Conservation (phyloP, 371 early-diverging fungal species). For the Mucor racemosus region DNA sequence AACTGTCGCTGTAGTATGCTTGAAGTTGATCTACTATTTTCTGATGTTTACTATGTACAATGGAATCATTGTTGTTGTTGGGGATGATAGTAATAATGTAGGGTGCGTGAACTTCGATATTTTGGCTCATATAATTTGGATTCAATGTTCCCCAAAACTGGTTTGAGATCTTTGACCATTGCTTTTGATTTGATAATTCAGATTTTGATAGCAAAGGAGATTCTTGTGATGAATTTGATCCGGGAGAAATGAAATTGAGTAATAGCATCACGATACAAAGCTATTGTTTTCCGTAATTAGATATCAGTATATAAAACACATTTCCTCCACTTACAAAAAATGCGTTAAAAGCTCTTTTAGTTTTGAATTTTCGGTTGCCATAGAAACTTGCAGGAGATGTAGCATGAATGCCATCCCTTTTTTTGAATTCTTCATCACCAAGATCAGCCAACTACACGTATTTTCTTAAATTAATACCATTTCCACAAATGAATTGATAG, state of each 20-base stretch:
- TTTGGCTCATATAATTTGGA: slow-evolving; percentile 17
- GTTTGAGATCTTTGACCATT: slow-evolving; percentile 20
- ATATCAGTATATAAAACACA: too few species aligned
- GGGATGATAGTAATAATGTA: neutral
- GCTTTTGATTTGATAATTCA: neutral
- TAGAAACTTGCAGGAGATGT: neutral
- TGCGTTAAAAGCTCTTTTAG: slow-evolving; percentile 36
- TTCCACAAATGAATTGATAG: neutral
- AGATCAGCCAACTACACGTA: slow-evolving; percentile 5
- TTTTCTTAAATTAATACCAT: neutral
- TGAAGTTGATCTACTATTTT: neutral
- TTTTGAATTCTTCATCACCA: neutral
- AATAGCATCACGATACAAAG: slow-evolving; percentile 32
- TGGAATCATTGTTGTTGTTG: neutral
- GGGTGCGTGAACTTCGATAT: neutral
- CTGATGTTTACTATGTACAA: neutral
- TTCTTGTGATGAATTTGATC: neutral
- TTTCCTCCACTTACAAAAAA: slow-evolving; percentile 25
- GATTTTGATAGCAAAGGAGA: slow-evolving; percentile 2
- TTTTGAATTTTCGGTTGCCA: slow-evolving; percentile 25
- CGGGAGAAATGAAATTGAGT: slow-evolving; percentile 13
- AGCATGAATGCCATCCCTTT: neutral
- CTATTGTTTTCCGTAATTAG: neutral
- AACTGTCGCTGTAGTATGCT: neutral
- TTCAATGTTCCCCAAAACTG: slow-evolving; percentile 40